Conservation (phyloP, 345 rosid genomes). For the Passiflora organensis region DNA sequence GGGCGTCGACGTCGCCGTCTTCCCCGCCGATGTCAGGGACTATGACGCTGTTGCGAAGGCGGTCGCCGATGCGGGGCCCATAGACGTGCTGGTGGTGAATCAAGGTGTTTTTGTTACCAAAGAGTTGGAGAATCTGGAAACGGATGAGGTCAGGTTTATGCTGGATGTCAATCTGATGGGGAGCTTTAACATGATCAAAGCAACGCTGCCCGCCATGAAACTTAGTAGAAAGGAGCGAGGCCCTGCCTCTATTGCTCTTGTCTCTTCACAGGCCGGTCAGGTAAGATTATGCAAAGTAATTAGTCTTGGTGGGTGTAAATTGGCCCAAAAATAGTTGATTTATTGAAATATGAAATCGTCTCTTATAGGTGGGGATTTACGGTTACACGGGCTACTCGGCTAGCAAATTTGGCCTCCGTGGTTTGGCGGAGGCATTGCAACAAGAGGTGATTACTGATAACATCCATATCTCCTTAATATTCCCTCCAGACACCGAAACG, state of each 20-base stretch:
- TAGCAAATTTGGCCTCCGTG: constrained; percentile 75
- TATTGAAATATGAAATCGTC: neutral
- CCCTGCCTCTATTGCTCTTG: constrained; percentile 60
- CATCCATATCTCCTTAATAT: constrained; percentile 68
- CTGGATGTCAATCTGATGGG: constrained; percentile 79
- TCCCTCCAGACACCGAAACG: constrained; percentile 87
- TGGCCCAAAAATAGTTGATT: too few species aligned
- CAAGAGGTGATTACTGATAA: constrained; percentile 78
- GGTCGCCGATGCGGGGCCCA: constrained; percentile 46
- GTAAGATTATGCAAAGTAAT: too few species aligned
- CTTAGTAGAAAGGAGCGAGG: constrained; percentile 34
- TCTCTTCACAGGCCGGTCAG: constrained; percentile 94
- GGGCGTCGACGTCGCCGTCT: constrained; percentile 63
- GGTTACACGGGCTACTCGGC: constrained; percentile 91
- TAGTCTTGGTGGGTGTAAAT: too few species aligned
- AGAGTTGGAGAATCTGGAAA: constrained; percentile 56
- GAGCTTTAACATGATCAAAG: constrained; percentile 73
- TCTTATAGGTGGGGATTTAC: constrained; percentile 65
- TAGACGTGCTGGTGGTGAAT: constrained; percentile 75
- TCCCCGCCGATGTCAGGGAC: constrained; percentile 72
- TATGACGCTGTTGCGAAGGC: constrained; percentile 50
- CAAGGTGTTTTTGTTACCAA: constrained; percentile 63
- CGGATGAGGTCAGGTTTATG: constrained; percentile 69
- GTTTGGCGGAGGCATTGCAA: constrained; percentile 87
- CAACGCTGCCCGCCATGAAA: constrained; percentile 78